These are phyloP conservation scores for Pseudohalonectria lignicola DNA, from an alignment of 2,329 filamentous ascomycete genomes.

Conservation along the genomic window DNA sequence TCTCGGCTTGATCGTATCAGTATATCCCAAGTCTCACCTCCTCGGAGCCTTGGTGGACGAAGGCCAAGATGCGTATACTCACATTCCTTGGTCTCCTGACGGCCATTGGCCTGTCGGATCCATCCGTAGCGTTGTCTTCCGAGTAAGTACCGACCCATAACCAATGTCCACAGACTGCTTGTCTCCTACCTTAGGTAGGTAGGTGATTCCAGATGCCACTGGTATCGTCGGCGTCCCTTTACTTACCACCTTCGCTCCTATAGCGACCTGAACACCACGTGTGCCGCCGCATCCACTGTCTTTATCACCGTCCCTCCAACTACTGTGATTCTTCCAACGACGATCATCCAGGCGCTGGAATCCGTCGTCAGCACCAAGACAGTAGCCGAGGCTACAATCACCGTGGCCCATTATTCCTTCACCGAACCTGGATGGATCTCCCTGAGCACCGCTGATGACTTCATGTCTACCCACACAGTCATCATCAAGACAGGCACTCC, in stretches of 20 bases:
- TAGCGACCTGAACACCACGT: slow-evolving; percentile 18
- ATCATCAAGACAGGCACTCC: neutral
- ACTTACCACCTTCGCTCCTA: slow-evolving; percentile 7
- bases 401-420: slow-evolving; percentile 5
- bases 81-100: slow-evolving; percentile 22
- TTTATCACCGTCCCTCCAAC: slow-evolving; percentile 33
- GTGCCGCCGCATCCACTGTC: slow-evolving; percentile 30
- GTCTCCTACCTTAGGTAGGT: no score
- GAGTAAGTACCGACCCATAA: no score
- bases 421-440: neutral
- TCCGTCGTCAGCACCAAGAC: slow-evolving; percentile 9
- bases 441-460: neutral
- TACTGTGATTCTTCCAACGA: slow-evolving; percentile 7
- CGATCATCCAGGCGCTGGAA: slow-evolving; percentile 5
- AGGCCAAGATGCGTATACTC: slow-evolving; percentile 25
- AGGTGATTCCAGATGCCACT: no score
- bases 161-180: no score
- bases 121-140: slow-evolving; percentile 19
- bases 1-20: no score
- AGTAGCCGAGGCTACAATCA: slow-evolving; percentile 10
- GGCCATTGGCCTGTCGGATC: slow-evolving; percentile 21
- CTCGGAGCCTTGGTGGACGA: slow-evolving; percentile 2
- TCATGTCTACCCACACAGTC: slow-evolving; percentile 1
- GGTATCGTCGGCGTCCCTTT: no score
- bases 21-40: no score